Percentiles rank a stretch among this genome's conserved stretches.
Evolutionary conservation across 1,139 yeast genomes (phyloP).

Genomic region (Suhomyces atakaporum): DNA sequence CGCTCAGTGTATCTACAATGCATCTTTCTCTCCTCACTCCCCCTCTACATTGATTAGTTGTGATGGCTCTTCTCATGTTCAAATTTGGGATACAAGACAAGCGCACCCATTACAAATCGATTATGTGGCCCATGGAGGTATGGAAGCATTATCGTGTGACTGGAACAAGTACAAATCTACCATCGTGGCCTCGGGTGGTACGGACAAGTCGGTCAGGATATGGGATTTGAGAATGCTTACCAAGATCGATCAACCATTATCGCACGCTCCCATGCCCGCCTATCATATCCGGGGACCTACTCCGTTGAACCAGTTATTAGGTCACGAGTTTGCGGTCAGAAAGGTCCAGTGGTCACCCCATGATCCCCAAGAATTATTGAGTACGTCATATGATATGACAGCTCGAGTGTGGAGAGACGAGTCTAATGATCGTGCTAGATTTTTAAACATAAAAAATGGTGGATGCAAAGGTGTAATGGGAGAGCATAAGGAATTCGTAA

Average conservation of each 20-base stretch:
- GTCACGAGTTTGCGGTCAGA: conserved; percentile 88
- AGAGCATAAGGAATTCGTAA: conserved; percentile 82
- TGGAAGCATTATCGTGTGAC: conserved; percentile 79
- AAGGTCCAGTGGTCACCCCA: conserved; percentile 91
- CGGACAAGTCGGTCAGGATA: conserved; percentile 76
- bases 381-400: conserved; percentile 91
- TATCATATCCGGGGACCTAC: conserved; percentile 58
- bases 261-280: conserved; percentile 40
- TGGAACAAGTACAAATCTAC: conserved; percentile 87
- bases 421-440: conserved; percentile 55
- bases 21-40: conserved; percentile 83
- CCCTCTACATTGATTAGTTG: conserved; percentile 72
- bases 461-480: conserved; percentile 61
- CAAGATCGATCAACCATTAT: conserved; percentile 40
- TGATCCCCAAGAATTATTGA: conserved; percentile 64
- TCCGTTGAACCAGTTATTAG: conserved; percentile 76
- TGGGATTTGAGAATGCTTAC: conserved; percentile 86
- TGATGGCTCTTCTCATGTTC: conserved; percentile 76
- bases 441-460: conserved; percentile 37
- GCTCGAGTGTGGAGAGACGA: conserved; percentile 82
- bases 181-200: conserved; percentile 84
- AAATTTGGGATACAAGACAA: conserved; percentile 81
- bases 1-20: conserved; percentile 69
- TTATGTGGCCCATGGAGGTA: conserved; percentile 72
- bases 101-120: conserved; percentile 64